Evolutionary conservation across 2,329 filamentous ascomycete species (phyloP).

Genomic region (Chaetomiaceae sp.): DNA sequence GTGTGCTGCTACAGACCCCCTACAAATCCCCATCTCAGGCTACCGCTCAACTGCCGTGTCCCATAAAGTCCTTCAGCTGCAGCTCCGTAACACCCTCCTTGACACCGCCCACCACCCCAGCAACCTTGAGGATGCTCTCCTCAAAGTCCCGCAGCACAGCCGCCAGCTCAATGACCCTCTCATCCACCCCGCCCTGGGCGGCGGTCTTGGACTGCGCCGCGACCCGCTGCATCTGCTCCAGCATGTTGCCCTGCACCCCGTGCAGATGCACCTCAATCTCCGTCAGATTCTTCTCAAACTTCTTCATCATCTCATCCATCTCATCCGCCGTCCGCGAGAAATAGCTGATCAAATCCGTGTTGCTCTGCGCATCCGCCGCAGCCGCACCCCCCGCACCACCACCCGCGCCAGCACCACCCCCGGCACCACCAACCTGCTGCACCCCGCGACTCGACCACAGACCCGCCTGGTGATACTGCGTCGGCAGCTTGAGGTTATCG

Average conservation of each 20-base stretch:
- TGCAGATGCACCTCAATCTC: constrained; percentile 64
- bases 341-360: constrained; percentile 58
- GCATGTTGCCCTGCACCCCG: constrained; percentile 56
- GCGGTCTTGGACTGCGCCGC: constrained; percentile 31
- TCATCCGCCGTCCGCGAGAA: constrained; percentile 61
- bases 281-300: constrained; percentile 54
- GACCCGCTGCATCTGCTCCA: constrained; percentile 54
- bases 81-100: constrained; percentile 59
- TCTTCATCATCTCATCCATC: constrained; percentile 53
- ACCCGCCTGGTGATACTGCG: constrained; percentile 46
- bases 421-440: constrained; percentile 38
- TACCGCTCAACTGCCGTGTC: constrained; percentile 25
- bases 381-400: constrained; percentile 31
- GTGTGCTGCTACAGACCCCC: too few species aligned
- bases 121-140: constrained; percentile 59
- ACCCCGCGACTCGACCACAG: constrained; percentile 37
- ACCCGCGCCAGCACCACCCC: constrained; percentile 31
- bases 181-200: constrained; percentile 37
- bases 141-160: constrained; percentile 62
- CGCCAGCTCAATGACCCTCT: constrained; percentile 49
- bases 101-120: constrained; percentile 53
- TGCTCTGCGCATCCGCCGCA: constrained; percentile 45
- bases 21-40: neutral
- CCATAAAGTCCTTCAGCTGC: constrained; percentile 46
- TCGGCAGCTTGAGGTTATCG: constrained; percentile 44